Evolutionary conservation across 2,329 filamentous ascomycete genomes (phyloP).

Genomic region (Diaporthe vexans): DNA sequence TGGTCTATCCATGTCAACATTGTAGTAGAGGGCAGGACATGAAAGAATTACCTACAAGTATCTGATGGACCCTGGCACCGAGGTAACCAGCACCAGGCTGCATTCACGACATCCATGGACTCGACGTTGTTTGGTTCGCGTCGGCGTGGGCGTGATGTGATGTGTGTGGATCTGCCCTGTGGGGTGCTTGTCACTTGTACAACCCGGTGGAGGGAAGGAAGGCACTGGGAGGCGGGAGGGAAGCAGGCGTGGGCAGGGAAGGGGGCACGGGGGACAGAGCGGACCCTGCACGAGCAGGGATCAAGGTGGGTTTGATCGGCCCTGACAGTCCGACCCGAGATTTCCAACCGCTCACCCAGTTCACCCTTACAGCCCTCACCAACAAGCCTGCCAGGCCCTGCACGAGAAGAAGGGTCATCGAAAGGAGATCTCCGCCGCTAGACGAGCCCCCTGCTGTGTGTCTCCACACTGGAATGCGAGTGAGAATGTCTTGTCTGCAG

Average conservation of each 20-base stretch:
- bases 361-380: slow-evolving; percentile 5
- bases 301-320: slow-evolving; percentile 25
- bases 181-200: too few relatives aligned
- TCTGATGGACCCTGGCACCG: slow-evolving; percentile 8
- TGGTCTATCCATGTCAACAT: not conserved
- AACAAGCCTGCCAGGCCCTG: not conserved
- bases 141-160: slow-evolving; percentile 9
- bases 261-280: not conserved
- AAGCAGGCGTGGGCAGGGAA: not conserved
- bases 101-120: not conserved
- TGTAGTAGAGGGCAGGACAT: not conserved
- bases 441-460: slow-evolving; percentile 24
- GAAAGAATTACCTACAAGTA: slow-evolving; percentile 26
- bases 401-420: slow-evolving; percentile 12
- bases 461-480: slow-evolving; percentile 28
- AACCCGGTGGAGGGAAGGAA: not conserved
- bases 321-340: slow-evolving; percentile 35
- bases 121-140: slow-evolving; percentile 16
- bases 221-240: not conserved
- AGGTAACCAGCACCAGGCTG: too few relatives aligned
- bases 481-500: not conserved
- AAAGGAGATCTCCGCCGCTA: slow-evolving; percentile 28
- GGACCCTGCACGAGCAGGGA: slow-evolving; percentile 20
- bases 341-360: slow-evolving; percentile 28
- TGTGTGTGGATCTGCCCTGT: not conserved